A percentile compares a stretch with the other conserved stretches of the same genome.
Evolutionary conservation across 1,284 basidiomycete genomes (phyloP).

Genomic region (Ustanciosporium gigantosporum): DNA sequence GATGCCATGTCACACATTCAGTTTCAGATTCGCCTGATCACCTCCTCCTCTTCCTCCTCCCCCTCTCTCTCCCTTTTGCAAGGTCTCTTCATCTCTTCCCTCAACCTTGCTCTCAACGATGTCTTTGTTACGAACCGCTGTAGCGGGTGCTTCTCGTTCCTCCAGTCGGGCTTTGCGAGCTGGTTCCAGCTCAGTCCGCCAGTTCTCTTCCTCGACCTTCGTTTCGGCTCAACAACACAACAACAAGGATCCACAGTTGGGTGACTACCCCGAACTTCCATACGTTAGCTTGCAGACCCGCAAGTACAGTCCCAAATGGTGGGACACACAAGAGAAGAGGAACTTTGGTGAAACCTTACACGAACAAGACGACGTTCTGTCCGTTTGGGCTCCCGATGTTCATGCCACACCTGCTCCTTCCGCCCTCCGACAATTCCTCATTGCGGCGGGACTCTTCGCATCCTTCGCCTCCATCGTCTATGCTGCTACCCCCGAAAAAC

Average conservation of each 20-base stretch:
- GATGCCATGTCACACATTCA: no score
- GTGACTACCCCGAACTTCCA: slow-evolving; percentile 57
- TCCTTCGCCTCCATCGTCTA: slow-evolving; percentile 49
- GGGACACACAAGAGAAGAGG: slow-evolving; percentile 58
- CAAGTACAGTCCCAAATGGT: slow-evolving; percentile 55
- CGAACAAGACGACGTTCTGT: slow-evolving; percentile 59
- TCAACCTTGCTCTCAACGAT: no score
- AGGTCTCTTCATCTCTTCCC: no score
- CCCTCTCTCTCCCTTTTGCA: no score
- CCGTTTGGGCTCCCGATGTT: slow-evolving; percentile 59
- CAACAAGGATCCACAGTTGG: slow-evolving; percentile 56
- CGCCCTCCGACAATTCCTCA: slow-evolving; percentile 50
- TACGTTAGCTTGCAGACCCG: slow-evolving; percentile 47
- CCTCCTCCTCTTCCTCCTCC: no score
- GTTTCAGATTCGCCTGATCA: no score
- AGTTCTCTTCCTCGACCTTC: slow-evolving; percentile 20
- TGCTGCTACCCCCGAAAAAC: slow-evolving; percentile 41
- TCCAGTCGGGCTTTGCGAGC: slow-evolving; percentile 4
- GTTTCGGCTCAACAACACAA: slow-evolving; percentile 5
- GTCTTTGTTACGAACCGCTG: slow-evolving; percentile 36
- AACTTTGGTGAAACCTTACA: slow-evolving; percentile 59
- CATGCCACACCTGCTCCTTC: slow-evolving; percentile 43
- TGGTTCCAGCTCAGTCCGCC: slow-evolving; percentile 9
- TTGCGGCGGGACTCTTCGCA: slow-evolving; percentile 40
- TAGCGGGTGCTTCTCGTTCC: slow-evolving; percentile 24